Conservation (phyloP, 306 rosid species). For the Aeschynomene evenia region DNA sequence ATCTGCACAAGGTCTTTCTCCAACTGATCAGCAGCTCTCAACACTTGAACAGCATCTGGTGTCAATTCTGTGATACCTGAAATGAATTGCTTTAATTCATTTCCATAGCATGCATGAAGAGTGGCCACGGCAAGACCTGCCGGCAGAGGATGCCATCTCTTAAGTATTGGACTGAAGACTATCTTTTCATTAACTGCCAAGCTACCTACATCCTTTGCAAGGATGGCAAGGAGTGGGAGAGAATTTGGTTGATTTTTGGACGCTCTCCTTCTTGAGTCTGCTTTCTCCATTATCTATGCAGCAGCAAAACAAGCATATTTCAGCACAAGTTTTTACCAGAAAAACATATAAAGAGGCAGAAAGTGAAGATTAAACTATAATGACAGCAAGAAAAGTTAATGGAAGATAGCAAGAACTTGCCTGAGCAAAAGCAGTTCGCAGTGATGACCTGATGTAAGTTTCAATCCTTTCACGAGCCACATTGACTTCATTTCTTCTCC, state of each 20-base stretch:
- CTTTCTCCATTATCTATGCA: conserved; percentile 90
- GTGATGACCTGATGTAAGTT: conserved; percentile 90
- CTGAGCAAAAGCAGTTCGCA: conserved; percentile 98
- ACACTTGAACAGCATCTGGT: conserved; percentile 91
- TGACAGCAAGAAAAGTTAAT: conserved; percentile 11
- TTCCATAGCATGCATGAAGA: conserved; percentile 88
- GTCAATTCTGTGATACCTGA: conserved; percentile 81
- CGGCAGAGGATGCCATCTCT: conserved; percentile 94
- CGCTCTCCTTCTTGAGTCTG: conserved; percentile 96
- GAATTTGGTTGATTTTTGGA: conserved; percentile 84
- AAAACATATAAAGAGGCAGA: neutral
- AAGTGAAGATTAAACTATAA: neutral
- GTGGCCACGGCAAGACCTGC: conserved; percentile 99
- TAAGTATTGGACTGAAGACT: conserved; percentile 87
- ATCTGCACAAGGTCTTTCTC: conserved; percentile 97
- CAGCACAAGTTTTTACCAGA: conserved; percentile 22
- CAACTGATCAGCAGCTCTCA: conserved; percentile 94
- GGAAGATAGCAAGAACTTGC: conserved; percentile 49
- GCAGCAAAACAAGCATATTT: conserved; percentile 34
- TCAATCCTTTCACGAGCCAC: conserved; percentile 92
- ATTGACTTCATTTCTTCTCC: conserved; percentile 84
- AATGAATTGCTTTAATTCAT: conserved; percentile 86
- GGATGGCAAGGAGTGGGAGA: conserved; percentile 88
- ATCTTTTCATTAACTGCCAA: conserved; percentile 79
- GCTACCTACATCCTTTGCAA: conserved; percentile 91